Percentiles rank a stretch among this genome's conserved stretches.
Evolutionary conservation across 2,329 filamentous ascomycete genomes (phyloP).

Genomic region (Neonectria hederae): DNA sequence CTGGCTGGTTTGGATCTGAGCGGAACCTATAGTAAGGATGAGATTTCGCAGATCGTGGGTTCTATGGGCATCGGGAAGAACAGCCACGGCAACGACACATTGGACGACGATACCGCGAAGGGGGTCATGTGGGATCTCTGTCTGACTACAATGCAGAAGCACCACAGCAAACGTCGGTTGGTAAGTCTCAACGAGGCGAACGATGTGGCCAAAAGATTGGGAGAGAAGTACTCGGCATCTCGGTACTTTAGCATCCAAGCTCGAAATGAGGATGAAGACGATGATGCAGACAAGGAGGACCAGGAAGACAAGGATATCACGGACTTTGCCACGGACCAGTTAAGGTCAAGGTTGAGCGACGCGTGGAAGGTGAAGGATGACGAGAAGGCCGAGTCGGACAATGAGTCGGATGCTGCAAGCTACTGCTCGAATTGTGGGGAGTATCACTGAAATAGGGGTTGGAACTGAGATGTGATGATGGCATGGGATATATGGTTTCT

Average conservation of each 20-base stretch:
- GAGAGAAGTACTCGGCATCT: slow-evolving; percentile 56
- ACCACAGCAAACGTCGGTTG: slow-evolving; percentile 56
- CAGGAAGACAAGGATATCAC: slow-evolving; percentile 35
- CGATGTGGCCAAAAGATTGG: slow-evolving; percentile 65
- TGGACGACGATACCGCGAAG: slow-evolving; percentile 23
- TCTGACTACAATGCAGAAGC: slow-evolving; percentile 43
- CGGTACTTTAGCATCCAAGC: slow-evolving; percentile 50
- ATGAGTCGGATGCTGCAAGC: not conserved
- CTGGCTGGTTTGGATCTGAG: slow-evolving; percentile 42
- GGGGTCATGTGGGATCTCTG: slow-evolving; percentile 49
- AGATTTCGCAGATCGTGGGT: slow-evolving; percentile 40
- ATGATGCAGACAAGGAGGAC: slow-evolving; percentile 39
- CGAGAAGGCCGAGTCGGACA: slow-evolving; percentile 25
- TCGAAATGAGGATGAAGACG: slow-evolving; percentile 41
- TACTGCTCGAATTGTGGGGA: slow-evolving; percentile 20
- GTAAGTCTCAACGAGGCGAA: slow-evolving; percentile 66
- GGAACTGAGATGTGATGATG: not conserved
- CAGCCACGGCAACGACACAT: slow-evolving; percentile 6
- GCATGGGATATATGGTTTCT: not conserved
- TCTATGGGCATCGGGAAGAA: slow-evolving; percentile 40
- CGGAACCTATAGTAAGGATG: slow-evolving; percentile 39
- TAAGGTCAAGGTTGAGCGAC: slow-evolving; percentile 24
- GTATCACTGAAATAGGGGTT: slow-evolving; percentile 24
- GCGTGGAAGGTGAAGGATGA: slow-evolving; percentile 35
- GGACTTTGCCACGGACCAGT: slow-evolving; percentile 45